Conservation (phyloP, 768 basidiomycete species). For the Lentinula guzmanii region DNA sequence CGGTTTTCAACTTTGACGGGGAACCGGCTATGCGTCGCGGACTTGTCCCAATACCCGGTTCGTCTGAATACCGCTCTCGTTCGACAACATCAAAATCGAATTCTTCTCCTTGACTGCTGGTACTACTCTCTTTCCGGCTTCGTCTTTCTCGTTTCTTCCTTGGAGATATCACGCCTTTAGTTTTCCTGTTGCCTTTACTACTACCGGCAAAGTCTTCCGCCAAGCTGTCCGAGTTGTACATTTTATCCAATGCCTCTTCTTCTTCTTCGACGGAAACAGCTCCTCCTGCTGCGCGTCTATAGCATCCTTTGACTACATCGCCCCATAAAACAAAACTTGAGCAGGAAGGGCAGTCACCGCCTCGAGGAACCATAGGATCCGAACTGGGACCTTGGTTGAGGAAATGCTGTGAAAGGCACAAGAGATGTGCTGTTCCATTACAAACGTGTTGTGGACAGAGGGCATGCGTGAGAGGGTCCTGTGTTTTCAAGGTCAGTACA, state of each 20-base stretch:
- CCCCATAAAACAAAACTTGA: constrained; percentile 59
- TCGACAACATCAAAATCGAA: constrained; percentile 19
- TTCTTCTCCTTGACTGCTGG: constrained; percentile 15
- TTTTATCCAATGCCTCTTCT: constrained; percentile 19
- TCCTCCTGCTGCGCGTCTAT: constrained; percentile 39
- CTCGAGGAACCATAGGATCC: constrained; percentile 49
- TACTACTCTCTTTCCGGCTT: background rate
- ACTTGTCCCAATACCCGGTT: background rate
- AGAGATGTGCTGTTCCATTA: constrained; percentile 47
- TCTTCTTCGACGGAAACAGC: constrained; percentile 21
- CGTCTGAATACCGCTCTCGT: constrained; percentile 6
- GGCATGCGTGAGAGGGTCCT: constrained; percentile 47
- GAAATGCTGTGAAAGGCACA: constrained; percentile 49
- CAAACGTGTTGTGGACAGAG: constrained; percentile 51
- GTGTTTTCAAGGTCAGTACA: background rate
- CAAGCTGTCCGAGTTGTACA: constrained; percentile 23
- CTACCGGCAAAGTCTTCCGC: constrained; percentile 11
- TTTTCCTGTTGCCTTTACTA: constrained; percentile 9
- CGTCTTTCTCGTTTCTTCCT: constrained; percentile 4
- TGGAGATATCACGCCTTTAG: constrained; percentile 5
- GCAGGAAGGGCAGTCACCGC: constrained; percentile 53
- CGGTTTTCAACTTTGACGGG: constrained; percentile 2
- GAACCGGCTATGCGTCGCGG: background rate
- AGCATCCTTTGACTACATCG: constrained; percentile 58
- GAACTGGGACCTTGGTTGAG: constrained; percentile 20